These are phyloP conservation scores for Eucalyptus paniculata DNA, from an alignment of 345 rosid genomes.

Conservation along the genomic window DNA sequence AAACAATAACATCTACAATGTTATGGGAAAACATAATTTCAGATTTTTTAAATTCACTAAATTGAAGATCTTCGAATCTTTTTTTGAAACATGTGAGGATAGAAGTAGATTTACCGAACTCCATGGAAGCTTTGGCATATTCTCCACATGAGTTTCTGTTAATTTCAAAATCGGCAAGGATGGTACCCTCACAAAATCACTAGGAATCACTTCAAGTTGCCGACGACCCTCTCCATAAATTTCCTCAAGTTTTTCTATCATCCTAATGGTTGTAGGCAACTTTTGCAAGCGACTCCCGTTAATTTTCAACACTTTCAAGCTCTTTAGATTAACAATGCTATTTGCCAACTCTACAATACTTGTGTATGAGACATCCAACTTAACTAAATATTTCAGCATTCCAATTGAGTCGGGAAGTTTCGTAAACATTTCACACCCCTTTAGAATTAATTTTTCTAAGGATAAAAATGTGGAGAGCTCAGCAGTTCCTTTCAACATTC, in stretches of 20 bases:
- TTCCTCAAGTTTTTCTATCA: background rate
- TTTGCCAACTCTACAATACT: background rate
- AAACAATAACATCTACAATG: no score
- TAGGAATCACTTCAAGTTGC: background rate
- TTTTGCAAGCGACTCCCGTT: fast-evolving
- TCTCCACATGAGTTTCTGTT: no score
- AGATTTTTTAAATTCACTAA: fast-evolving
- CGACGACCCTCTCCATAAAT: fast-evolving
- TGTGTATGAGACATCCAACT: background rate
- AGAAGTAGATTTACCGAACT: no score
- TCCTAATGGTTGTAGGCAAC: background rate
- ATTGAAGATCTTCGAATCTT: fast-evolving
- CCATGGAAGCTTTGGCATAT: no score
- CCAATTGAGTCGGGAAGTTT: background rate
- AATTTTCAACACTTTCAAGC: background rate
- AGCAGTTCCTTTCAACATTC: background rate
- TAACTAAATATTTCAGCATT: background rate
- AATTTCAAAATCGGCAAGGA: no score
- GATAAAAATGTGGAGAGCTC: background rate
- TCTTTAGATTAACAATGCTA: background rate
- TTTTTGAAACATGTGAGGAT: no score
- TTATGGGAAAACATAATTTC: no score
- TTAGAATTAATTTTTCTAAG: background rate
- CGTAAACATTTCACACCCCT: fast-evolving
- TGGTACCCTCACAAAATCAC: background rate